Evolutionary conservation across 2,329 filamentous ascomycete species (phyloP), one percentile per base, ranked within the genome.

Genomic region (Penicillium hesseltinei): DNA sequence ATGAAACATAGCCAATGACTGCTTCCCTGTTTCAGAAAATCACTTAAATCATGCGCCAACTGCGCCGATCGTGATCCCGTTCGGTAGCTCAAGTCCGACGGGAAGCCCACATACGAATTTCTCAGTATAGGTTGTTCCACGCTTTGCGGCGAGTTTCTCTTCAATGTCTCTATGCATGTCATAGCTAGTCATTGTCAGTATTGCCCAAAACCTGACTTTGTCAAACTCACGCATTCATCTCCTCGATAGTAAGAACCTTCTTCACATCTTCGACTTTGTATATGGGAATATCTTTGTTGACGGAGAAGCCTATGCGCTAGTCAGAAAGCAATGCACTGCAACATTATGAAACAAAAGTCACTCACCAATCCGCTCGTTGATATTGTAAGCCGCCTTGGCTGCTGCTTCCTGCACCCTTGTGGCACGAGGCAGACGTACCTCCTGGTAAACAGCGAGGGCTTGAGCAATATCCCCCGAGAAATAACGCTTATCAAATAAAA

Each of bases 171-270:
- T 76, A 65, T 83, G 79, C 82, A 86, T 84, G 64, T 86, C 81
- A 60, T 86, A 86, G 15, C 81, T 82, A 53, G 33, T 42, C 5
- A 5, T 15, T n/a, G 27, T 51, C 10, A 13, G 11, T 15, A 23
- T 35, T n/a, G 4, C 15, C 15, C 15, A 21, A 15, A 31, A 5
- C 0, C 8, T n/a, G 3, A 15, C 43, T 29, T 51, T 13, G 6
- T 46, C 15, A 5, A 48, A 78, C 81, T 75, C 75, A 84, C 77
- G 78, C 77, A 58, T 89, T 88, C 85, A 89, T 88, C 69, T 89
- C 86, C 61, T 88, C 84, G 49, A 89, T 88, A 0, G 86, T 88
- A 33, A 89, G 67, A 60, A 86, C 86, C 46, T 83, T 79, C 62
- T 77, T 81, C 63, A 85, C 80, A 51, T 88, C 81, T 60, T 83